Conservation (phyloP, 768 basidiomycete genomes). For the Cystobasidium onofrii region DNA sequence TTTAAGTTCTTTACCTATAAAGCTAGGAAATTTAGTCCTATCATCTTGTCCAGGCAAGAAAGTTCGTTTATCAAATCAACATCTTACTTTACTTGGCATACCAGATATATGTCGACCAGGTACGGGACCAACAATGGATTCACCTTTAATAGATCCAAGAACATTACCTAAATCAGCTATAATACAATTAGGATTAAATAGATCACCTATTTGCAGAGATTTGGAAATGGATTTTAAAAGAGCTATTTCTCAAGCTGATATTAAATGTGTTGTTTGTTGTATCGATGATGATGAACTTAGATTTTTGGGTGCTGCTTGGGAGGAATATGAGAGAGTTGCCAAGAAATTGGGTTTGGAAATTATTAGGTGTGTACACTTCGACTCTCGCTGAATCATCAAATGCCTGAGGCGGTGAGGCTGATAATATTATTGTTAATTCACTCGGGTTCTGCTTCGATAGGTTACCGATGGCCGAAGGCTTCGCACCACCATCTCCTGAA, state of each 20-base stretch:
- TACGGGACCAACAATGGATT: slow-evolving; percentile 51
- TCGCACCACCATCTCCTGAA: slow-evolving; percentile 59
- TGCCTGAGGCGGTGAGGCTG: too few species aligned
- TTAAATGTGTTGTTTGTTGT: slow-evolving; percentile 71
- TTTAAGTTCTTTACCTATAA: slow-evolving; percentile 36
- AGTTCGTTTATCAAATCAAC: slow-evolving; percentile 48
- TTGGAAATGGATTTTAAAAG: slow-evolving; percentile 65
- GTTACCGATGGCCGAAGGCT: slow-evolving; percentile 80
- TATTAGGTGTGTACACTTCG: slow-evolving; percentile 51
- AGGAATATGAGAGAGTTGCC: slow-evolving; percentile 61
- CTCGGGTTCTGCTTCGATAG: slow-evolving; percentile 49
- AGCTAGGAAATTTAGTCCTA: slow-evolving; percentile 74
- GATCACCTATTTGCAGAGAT: slow-evolving; percentile 74
- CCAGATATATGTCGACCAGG: slow-evolving; percentile 11
- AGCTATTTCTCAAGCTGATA: slow-evolving; percentile 60
- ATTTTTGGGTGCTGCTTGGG: slow-evolving; percentile 79
- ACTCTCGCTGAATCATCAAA: too few species aligned
- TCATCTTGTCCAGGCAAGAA: slow-evolving; percentile 95
- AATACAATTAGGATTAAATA: slow-evolving; percentile 59
- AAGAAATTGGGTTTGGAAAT: slow-evolving; percentile 64
- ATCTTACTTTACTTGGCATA: neutral
- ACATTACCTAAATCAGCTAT: neutral
- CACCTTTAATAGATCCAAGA: slow-evolving; percentile 4
- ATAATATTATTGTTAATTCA: too few species aligned
- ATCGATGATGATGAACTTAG: slow-evolving; percentile 55